Evolutionary conservation across 495 filamentous ascomycete genomes (phyloP).

Genomic region (Aspergillus baeticus): DNA sequence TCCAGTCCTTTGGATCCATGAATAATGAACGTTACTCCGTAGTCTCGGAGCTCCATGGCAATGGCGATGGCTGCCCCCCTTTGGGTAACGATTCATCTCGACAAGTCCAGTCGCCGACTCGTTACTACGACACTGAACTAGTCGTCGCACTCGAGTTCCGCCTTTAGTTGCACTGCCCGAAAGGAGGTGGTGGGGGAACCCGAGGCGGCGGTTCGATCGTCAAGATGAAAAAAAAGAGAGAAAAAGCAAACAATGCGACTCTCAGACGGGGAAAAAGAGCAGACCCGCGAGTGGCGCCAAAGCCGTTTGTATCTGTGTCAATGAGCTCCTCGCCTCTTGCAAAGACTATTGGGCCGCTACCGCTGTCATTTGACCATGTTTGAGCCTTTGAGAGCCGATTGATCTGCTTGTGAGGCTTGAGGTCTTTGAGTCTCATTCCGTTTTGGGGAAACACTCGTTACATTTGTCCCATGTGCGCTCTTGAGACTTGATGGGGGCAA

Average conservation of each 20-base stretch:
- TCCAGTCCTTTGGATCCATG: neutral
- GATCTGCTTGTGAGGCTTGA: neutral
- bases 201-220: conserved; percentile 19
- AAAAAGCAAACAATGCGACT: too few relatives aligned
- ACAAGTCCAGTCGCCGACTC: too few relatives aligned
- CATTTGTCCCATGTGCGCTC: neutral
- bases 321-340: neutral
- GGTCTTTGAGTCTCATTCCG: neutral
- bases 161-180: neutral
- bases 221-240: neutral
- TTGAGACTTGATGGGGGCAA: neutral
- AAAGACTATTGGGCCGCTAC: neutral
- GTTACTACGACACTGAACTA: too few relatives aligned
- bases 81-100: conserved; percentile 1
- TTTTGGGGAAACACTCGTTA: neutral
- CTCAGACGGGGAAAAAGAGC: neutral
- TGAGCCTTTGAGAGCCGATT: neutral
- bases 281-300: conserved; percentile 10
- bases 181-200: conserved; percentile 10
- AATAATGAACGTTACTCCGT: neutral
- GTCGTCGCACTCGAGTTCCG: neutral
- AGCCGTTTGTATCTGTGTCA: neutral
- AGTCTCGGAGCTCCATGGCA: neutral
- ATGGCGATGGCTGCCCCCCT: neutral
- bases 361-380: neutral